A percentile compares a stretch with the other conserved stretches of the same genome.
phyloP scores from a whole-genome alignment of 2,329 filamentous ascomycete genomes.

The Aspergillus texensis region DNA sequence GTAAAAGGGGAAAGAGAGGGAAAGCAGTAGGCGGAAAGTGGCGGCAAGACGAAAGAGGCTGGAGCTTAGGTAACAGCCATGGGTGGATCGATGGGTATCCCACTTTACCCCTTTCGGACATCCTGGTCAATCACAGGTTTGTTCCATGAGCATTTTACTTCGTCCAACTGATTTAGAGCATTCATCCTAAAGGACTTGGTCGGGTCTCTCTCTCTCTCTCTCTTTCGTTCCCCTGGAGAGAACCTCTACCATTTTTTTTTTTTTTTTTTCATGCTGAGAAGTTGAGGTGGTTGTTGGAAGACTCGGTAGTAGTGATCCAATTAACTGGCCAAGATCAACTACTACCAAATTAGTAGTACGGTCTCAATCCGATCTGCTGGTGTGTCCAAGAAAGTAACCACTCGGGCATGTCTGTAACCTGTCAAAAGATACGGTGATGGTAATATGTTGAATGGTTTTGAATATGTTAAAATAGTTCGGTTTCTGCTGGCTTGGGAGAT shows the following conservation, averaged over 20 bases:
- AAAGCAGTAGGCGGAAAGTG: constrained; percentile 15
- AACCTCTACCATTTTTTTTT: background rate
- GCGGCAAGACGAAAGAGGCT: constrained; percentile 8
- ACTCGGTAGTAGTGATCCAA: background rate
- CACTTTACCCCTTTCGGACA: constrained; percentile 12
- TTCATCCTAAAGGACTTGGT: background rate
- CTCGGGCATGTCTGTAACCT: background rate
- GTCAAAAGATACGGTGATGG: background rate
- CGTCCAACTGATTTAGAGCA: background rate
- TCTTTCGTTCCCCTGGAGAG: background rate
- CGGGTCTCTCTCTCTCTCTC: background rate
- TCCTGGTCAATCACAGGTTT: constrained; percentile 1
- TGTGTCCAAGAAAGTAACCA: background rate
- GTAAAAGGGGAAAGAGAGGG: constrained; percentile 2
- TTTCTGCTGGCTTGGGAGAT: background rate
- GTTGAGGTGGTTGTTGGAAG: background rate
- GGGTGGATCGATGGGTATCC: constrained; percentile 16
- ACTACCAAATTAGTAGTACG: background rate
- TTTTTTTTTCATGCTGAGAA: background rate
- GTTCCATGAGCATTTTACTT: background rate
- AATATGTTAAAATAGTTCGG: background rate
- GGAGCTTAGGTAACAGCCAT: constrained; percentile 10
- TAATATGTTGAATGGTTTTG: background rate
- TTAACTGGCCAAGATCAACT: background rate
- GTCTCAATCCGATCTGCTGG: background rate